These are phyloP conservation scores for Kalanchoe fedtschenkoi DNA, from an alignment of 164 flowering plant species.

Conservation along the genomic window DNA sequence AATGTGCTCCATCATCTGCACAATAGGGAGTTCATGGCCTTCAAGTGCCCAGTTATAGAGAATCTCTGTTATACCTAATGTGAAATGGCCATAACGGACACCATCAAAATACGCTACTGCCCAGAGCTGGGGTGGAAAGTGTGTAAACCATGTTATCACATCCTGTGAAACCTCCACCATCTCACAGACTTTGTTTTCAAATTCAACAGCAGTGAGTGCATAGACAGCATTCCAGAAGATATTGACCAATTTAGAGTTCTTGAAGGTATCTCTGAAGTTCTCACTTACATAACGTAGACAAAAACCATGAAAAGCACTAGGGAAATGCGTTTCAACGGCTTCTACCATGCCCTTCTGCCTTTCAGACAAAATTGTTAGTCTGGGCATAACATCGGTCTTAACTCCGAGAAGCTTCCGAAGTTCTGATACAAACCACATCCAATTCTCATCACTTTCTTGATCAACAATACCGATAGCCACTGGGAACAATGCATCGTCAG, in stretches of 20 bases:
- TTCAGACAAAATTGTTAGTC: conserved; percentile 41
- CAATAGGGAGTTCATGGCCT: conserved; percentile 41
- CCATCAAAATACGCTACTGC: conserved; percentile 96
- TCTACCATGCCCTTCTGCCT: conserved; percentile 37
- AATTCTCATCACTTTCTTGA: conserved; percentile 69
- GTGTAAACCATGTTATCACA: conserved; percentile 66
- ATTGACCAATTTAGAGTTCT: conserved; percentile 46
- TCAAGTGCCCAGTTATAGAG: conserved; percentile 41
- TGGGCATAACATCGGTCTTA: conserved; percentile 56
- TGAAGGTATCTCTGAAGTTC: conserved; percentile 46
- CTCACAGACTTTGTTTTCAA: conserved; percentile 72
- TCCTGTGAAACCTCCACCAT: conserved; percentile 79
- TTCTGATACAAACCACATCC: conserved; percentile 48
- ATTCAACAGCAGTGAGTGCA: conserved; percentile 77
- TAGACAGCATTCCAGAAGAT: conserved; percentile 97
- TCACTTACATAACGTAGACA: conserved; percentile 38
- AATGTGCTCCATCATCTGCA: conserved; percentile 41
- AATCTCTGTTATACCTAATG: conserved; percentile 58
- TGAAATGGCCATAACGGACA: conserved; percentile 85
- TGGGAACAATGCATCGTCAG: conserved; percentile 73
- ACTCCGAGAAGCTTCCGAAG: conserved; percentile 72
- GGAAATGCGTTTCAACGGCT: conserved; percentile 46
- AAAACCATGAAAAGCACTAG: conserved; percentile 39
- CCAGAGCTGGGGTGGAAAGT: conserved; percentile 78
- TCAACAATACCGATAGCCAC: conserved; percentile 88